phyloP scores from a whole-genome alignment of 495 filamentous ascomycete species.

The Durotheca rogersii region DNA sequence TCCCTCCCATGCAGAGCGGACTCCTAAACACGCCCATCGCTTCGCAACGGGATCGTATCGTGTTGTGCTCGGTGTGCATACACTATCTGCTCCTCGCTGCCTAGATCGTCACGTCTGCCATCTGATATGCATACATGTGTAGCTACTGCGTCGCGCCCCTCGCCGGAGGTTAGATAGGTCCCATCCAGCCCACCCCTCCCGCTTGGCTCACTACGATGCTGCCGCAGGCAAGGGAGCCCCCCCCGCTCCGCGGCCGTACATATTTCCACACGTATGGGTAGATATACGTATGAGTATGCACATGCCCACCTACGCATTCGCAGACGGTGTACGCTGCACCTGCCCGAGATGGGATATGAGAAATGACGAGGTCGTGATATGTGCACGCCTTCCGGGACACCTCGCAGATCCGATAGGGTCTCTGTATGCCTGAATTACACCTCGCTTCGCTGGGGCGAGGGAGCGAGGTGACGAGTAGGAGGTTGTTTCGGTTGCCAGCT shows the following conservation, averaged over 20 bases:
- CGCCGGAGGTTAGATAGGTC: too few species aligned
- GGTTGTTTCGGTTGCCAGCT: slow-evolving; percentile 4
- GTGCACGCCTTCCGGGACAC: slow-evolving; percentile 20
- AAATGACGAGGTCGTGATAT: slow-evolving; percentile 22
- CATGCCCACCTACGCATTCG: too few species aligned
- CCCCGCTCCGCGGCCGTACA: too few species aligned
- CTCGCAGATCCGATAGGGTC: slow-evolving; percentile 16
- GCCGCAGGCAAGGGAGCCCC: slow-evolving; percentile 14
- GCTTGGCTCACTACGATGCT: slow-evolving; percentile 2
- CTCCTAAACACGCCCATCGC: slow-evolving; percentile 2
- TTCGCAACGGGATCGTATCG: too few species aligned
- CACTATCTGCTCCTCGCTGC: too few species aligned
- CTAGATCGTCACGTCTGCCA: not conserved
- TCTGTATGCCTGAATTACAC: slow-evolving; percentile 18
- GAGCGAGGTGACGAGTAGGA: not conserved
- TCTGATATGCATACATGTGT: slow-evolving; percentile 7
- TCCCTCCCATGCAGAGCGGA: not conserved
- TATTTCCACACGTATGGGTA: too few species aligned
- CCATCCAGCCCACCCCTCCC: slow-evolving; percentile 1
- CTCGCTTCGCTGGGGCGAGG: slow-evolving; percentile 19
- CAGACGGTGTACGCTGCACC: too few species aligned
- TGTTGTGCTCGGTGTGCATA: too few species aligned
- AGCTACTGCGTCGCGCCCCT: not conserved
- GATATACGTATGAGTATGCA: too few species aligned
- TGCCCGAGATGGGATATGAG: slow-evolving; percentile 20